Evolutionary conservation across 1,284 basidiomycete species (phyloP).

Genomic region (Rhodotorula sp.): DNA sequence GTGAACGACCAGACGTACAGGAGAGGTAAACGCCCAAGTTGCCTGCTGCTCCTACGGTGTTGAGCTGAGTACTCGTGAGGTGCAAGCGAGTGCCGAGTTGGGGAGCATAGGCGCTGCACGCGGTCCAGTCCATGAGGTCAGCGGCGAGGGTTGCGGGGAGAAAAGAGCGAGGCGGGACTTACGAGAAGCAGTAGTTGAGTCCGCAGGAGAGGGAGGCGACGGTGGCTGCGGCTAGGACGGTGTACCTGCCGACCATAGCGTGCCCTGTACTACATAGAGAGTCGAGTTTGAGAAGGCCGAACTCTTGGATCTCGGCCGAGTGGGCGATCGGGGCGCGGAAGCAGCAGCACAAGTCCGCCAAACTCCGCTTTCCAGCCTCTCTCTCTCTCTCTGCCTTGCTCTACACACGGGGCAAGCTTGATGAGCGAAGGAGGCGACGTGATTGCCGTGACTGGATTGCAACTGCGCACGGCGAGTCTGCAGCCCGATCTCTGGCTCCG

Average conservation of each 20-base stretch:
- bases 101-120: conserved; percentile 46
- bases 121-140: neutral
- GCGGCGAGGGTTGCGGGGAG: neutral
- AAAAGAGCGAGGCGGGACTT: neutral
- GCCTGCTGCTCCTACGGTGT: conserved; percentile 50
- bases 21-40: conserved; percentile 47
- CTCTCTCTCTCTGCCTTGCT: neutral
- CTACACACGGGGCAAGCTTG: neutral
- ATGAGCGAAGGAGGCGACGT: conserved; percentile 26
- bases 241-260: conserved; percentile 10
- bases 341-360: too few relatives aligned
- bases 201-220: conserved; percentile 16
- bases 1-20: too few relatives aligned
- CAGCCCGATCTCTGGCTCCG: conserved; percentile 34
- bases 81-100: conserved; percentile 49
- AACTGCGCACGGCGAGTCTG: conserved; percentile 36
- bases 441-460: conserved; percentile 44
- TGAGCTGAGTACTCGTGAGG: conserved; percentile 50
- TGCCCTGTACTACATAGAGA: neutral
- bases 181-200: conserved; percentile 27
- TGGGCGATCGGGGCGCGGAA: too few relatives aligned
- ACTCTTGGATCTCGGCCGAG: neutral
- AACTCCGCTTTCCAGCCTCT: too few relatives aligned
- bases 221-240: conserved; percentile 6
- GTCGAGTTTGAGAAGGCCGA: neutral